Conservation (phyloP, 2,329 filamentous ascomycete species). For the Fusarium subtropicale region DNA sequence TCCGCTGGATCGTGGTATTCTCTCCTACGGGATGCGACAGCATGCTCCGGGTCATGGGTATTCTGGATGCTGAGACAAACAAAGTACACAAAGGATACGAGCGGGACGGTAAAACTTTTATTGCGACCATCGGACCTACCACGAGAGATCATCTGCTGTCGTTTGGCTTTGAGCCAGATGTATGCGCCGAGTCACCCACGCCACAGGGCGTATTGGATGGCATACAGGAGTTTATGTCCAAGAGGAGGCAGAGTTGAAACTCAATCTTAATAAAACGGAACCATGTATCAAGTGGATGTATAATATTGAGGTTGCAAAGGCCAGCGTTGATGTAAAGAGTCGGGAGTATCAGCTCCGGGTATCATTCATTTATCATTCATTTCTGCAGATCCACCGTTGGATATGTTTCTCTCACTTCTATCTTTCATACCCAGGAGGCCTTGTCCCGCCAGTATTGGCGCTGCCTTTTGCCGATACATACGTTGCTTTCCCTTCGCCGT, state of each 20-base stretch:
- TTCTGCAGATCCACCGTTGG: conserved; percentile 31
- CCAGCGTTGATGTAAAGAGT: conserved; percentile 25
- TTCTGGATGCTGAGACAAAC: conserved; percentile 61
- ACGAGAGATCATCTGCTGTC: conserved; percentile 79
- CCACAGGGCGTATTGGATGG: conserved; percentile 80
- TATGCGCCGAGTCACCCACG: conserved; percentile 84
- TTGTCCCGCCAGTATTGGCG: not conserved
- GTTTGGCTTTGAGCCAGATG: conserved; percentile 77
- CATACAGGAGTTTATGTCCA: conserved; percentile 61
- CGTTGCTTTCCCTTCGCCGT: not conserved
- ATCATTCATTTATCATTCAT: conserved; percentile 48
- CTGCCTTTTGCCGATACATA: conserved; percentile 10
- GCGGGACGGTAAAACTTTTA: conserved; percentile 63
- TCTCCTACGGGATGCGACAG: conserved; percentile 73
- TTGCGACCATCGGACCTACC: conserved; percentile 94
- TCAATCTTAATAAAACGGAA: conserved; percentile 5
- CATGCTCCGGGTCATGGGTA: conserved; percentile 66
- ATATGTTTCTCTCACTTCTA: conserved; percentile 13
- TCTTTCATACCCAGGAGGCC: conserved; percentile 25
- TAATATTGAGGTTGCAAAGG: not conserved
- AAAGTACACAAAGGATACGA: conserved; percentile 49
- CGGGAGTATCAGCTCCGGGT: conserved; percentile 47
- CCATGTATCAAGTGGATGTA: not conserved
- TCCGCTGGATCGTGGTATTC: conserved; percentile 81
- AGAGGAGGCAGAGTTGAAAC: conserved; percentile 26